Percentiles rank a stretch among this genome's conserved stretches.
phyloP scores from a whole-genome alignment of 1,284 basidiomycete genomes.

The Sporisorium sorghi region DNA sequence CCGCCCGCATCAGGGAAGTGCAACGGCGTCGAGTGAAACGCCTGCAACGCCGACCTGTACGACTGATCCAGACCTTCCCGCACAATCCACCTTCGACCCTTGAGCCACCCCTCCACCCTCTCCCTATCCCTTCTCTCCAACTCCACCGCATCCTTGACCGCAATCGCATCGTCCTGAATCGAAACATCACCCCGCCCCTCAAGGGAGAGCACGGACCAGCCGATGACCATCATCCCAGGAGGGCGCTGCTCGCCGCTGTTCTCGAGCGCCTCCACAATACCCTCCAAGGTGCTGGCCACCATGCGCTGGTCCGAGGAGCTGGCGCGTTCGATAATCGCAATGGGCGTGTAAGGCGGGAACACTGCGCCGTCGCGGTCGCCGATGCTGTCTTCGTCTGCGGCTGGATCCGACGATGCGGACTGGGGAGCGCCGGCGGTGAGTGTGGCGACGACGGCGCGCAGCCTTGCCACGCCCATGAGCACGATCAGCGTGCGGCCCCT shows the following conservation, averaged over 20 bases:
- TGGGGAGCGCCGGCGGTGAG: constrained; percentile 69
- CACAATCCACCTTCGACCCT: constrained; percentile 44
- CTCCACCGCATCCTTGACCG: constrained; percentile 1
- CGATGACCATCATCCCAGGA: constrained; percentile 94
- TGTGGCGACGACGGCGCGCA: constrained; percentile 78
- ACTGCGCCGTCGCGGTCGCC: constrained; percentile 71
- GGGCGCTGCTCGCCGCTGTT: constrained; percentile 86
- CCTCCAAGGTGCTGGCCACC: constrained; percentile 80
- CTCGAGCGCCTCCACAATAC: constrained; percentile 80
- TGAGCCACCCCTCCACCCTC: constrained; percentile 52
- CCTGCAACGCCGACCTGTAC: constrained; percentile 31
- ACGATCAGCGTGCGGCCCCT: constrained; percentile 82
- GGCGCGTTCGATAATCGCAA: constrained; percentile 92
- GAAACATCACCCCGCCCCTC: constrained; percentile 72
- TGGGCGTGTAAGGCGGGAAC: constrained; percentile 83
- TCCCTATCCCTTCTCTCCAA: constrained; percentile 37
- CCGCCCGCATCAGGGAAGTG: constrained; percentile 17
- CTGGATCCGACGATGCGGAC: background rate
- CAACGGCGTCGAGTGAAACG: constrained; percentile 25
- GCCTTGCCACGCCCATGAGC: constrained; percentile 93
- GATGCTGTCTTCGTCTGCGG: constrained; percentile 47
- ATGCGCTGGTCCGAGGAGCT: constrained; percentile 91
- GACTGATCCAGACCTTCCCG: constrained; percentile 56
- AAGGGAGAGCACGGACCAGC: constrained; percentile 79
- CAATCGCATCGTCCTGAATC: constrained; percentile 71